Percentiles rank a stretch among this genome's conserved stretches.
phyloP scores from a whole-genome alignment of 208 protist genomes.

The Leishmania mexicana region DNA sequence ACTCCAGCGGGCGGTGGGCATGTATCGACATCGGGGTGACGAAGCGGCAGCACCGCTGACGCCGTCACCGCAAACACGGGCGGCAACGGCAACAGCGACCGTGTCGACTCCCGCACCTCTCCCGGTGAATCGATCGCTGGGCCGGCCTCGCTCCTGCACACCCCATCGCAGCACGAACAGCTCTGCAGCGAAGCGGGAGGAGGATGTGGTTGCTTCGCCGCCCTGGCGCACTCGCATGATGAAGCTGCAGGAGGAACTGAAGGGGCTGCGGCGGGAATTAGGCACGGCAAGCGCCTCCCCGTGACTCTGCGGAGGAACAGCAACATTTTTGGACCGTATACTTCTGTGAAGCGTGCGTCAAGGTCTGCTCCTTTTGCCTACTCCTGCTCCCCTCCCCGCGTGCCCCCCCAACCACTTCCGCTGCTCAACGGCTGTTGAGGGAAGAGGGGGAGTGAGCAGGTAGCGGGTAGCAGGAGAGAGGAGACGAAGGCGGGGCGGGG shows the following conservation, averaged over 20 bases:
- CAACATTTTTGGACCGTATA: neutral
- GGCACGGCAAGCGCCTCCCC: neutral
- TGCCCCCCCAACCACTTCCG: neutral
- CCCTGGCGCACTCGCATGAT: slow-evolving; percentile 58
- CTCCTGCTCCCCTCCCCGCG: neutral
- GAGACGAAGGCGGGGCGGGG: neutral
- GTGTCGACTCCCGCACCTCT: neutral
- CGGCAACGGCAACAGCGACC: neutral
- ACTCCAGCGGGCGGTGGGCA: slow-evolving; percentile 24
- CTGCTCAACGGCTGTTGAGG: neutral
- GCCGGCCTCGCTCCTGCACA: slow-evolving; percentile 12
- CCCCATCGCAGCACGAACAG: slow-evolving; percentile 15
- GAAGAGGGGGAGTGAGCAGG: neutral
- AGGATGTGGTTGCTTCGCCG: slow-evolving; percentile 9
- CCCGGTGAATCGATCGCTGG: slow-evolving; percentile 1
- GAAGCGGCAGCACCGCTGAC: slow-evolving; percentile 5
- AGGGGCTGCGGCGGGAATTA: slow-evolving; percentile 50
- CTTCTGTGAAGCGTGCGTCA: neutral
- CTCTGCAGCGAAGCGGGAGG: neutral
- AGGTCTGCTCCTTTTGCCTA: neutral
- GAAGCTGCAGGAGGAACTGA: slow-evolving; percentile 56
- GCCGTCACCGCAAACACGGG: neutral
- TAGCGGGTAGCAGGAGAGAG: neutral
- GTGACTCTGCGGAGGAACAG: neutral
- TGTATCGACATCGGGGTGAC: slow-evolving; percentile 11